Evolutionary conservation across 805 yeast genomes (phyloP).

Genomic region (Citeromyces matritensis): DNA sequence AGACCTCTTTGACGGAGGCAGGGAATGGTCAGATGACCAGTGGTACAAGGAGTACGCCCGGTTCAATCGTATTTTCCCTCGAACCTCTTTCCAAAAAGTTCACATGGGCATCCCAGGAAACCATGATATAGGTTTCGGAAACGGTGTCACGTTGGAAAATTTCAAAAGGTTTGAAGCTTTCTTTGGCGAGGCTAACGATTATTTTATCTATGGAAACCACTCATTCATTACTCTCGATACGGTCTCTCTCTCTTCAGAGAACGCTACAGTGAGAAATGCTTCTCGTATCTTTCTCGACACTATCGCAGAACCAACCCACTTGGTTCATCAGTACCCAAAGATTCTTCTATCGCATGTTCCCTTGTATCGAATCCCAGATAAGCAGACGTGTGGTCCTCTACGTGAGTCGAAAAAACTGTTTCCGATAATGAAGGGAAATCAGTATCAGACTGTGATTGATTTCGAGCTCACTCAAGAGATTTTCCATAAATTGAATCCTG

Average conservation of each 20-base stretch:
- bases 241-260: slow-evolving; percentile 40
- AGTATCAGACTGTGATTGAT: slow-evolving; percentile 79
- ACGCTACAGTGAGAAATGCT: too few relatives aligned
- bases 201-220: slow-evolving; percentile 51
- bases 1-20: slow-evolving; percentile 88
- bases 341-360: slow-evolving; percentile 82
- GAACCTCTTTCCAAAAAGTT: slow-evolving; percentile 4
- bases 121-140: slow-evolving; percentile 92
- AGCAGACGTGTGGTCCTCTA: slow-evolving; percentile 54
- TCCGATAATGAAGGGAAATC: slow-evolving; percentile 62
- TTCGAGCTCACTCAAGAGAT: slow-evolving; percentile 40
- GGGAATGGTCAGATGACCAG: slow-evolving; percentile 37
- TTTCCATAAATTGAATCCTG: slow-evolving; percentile 44
- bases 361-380: slow-evolving; percentile 44
- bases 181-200: slow-evolving; percentile 57
- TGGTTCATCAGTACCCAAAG: slow-evolving; percentile 29
- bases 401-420: slow-evolving; percentile 54
- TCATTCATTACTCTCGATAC: slow-evolving; percentile 67
- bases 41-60: slow-evolving; percentile 44
- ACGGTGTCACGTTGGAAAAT: slow-evolving; percentile 41
- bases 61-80: slow-evolving; percentile 47
- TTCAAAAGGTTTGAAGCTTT: slow-evolving; percentile 45
- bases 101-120: slow-evolving; percentile 54
- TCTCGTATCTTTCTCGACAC: too few relatives aligned
- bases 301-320: slow-evolving; percentile 6